These are phyloP conservation scores for Nemania sp. DNA, from an alignment of 2,329 filamentous ascomycete genomes.

Conservation along the genomic window DNA sequence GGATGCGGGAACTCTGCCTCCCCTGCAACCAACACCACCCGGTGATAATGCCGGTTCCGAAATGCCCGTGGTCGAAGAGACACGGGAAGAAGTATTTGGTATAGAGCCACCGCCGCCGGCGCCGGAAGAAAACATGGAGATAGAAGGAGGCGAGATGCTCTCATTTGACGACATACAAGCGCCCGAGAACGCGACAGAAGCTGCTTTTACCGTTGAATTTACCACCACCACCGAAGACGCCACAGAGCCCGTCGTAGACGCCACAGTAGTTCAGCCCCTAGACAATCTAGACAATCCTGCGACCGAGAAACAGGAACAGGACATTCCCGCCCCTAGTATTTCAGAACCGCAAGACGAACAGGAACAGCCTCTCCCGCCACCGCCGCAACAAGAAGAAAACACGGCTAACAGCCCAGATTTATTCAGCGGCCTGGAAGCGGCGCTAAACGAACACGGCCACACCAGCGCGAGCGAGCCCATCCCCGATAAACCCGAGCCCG, in stretches of 20 bases:
- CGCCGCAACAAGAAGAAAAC: slow-evolving; percentile 35
- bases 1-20: slow-evolving; percentile 9
- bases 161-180: neutral
- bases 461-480: slow-evolving; percentile 27
- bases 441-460: slow-evolving; percentile 46
- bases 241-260: neutral
- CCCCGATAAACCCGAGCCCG: slow-evolving; percentile 8
- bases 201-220: neutral
- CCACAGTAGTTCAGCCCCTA: neutral
- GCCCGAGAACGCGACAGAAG: neutral
- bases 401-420: slow-evolving; percentile 47
- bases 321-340: slow-evolving; percentile 21
- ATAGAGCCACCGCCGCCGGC: slow-evolving; percentile 12
- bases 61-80: neutral
- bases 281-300: too few relatives aligned
- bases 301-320: too few relatives aligned
- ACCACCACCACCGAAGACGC: neutral
- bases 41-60: neutral
- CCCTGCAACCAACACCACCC: slow-evolving; percentile 20
- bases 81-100: neutral
- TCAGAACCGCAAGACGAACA: slow-evolving; percentile 21
- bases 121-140: neutral
- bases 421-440: slow-evolving; percentile 50
- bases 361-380: too few relatives aligned
- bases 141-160: neutral